Evolutionary conservation across 2,329 filamentous ascomycete genomes (phyloP).

Genomic region (Chrysoporthe austroafricana): DNA sequence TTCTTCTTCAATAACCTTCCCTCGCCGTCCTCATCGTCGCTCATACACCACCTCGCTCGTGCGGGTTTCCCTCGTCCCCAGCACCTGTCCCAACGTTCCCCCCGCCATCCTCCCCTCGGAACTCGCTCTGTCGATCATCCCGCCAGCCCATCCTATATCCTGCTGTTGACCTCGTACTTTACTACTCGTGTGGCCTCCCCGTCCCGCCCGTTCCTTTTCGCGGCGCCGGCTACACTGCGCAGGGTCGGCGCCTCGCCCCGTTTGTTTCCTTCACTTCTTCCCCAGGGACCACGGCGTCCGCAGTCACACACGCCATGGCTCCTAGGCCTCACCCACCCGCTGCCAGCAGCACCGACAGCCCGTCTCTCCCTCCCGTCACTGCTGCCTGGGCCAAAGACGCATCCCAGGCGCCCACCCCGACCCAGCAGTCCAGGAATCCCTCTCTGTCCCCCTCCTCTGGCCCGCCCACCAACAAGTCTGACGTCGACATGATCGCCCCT

Average conservation of each 20-base stretch:
- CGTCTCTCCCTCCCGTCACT: conserved; percentile 34
- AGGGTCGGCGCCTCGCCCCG: conserved; percentile 27
- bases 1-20: conserved; percentile 14
- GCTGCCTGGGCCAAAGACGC: conserved; percentile 36
- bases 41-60: conserved; percentile 1
- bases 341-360: conserved; percentile 34
- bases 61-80: background rate
- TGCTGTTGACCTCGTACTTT: conserved; percentile 1
- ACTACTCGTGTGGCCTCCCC: conserved; percentile 16
- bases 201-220: conserved; percentile 16
- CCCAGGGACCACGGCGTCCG: conserved; percentile 17
- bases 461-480: conserved; percentile 39
- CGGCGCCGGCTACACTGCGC: conserved; percentile 27
- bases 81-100: background rate
- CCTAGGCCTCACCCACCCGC: conserved; percentile 42
- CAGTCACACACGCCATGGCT: conserved; percentile 36
- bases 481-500: conserved; percentile 32
- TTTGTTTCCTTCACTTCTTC: background rate
- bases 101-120: background rate
- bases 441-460: conserved; percentile 35
- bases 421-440: conserved; percentile 34
- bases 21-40: conserved; percentile 6
- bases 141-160: background rate
- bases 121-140: background rate
- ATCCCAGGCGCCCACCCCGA: conserved; percentile 33